These are phyloP conservation scores for Berkeleyomyces basicola DNA, from an alignment of 2,329 filamentous ascomycete genomes.

Conservation along the genomic window DNA sequence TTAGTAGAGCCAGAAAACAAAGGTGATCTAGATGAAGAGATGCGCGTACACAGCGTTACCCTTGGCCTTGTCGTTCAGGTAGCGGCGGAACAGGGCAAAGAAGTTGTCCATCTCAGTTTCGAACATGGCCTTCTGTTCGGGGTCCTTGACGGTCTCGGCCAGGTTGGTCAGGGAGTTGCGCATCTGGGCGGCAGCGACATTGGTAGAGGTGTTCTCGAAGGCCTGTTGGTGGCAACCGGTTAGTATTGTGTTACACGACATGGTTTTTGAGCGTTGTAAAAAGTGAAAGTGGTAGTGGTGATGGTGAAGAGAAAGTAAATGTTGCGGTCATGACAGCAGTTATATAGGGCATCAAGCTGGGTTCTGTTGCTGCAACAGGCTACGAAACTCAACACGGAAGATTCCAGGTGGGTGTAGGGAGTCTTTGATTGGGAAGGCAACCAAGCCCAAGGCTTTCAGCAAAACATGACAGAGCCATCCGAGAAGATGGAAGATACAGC, in stretches of 20 bases:
- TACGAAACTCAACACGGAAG: not conserved
- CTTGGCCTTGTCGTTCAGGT: conserved; percentile 98
- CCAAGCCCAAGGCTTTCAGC: not conserved
- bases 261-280: not conserved
- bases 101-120: conserved; percentile 99
- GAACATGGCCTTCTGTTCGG: conserved; percentile 78
- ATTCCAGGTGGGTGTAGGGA: not conserved
- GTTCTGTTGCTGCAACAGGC: not conserved
- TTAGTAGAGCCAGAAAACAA: not conserved
- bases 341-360: not conserved
- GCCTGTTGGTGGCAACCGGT: conserved; percentile 39
- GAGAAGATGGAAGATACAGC: no score
- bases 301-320: not conserved
- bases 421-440: not conserved
- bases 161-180: conserved; percentile 91
- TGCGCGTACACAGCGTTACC: conserved; percentile 61
- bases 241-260: not conserved
- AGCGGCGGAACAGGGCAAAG: conserved; percentile 95
- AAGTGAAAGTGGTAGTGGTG: not conserved
- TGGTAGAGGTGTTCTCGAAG: conserved; percentile 98
- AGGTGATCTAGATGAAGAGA: not conserved
- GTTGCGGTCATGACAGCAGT: not conserved
- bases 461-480: no score
- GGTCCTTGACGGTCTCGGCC: conserved; percentile 74
- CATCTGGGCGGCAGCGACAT: conserved; percentile 96